These are phyloP conservation scores for Pogostemon cablin DNA, from an alignment of 257 asterid genomes.

Conservation along the genomic window DNA sequence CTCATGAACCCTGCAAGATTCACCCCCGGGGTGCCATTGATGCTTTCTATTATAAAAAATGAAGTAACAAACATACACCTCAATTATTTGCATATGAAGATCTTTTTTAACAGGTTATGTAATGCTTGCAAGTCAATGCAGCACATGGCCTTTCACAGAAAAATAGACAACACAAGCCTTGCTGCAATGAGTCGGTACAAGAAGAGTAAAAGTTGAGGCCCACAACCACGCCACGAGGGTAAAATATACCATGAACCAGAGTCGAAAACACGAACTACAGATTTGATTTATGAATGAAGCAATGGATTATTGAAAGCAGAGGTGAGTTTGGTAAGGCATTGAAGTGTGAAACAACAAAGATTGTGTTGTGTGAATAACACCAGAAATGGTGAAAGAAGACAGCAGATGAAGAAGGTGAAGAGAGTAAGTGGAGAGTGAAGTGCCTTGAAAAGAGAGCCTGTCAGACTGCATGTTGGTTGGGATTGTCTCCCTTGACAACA, in stretches of 20 bases:
- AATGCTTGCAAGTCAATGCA: conserved; percentile 19
- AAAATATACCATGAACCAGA: neutral
- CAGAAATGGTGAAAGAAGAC: conserved; percentile 29
- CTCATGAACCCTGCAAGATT: no score
- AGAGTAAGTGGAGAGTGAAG: conserved; percentile 17
- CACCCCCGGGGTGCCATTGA: no score
- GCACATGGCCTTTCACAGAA: conserved; percentile 26
- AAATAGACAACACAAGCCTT: neutral
- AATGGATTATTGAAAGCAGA: neutral
- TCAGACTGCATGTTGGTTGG: conserved; percentile 43
- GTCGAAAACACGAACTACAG: neutral
- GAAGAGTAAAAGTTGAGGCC: neutral
- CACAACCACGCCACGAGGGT: neutral
- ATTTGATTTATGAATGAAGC: neutral
- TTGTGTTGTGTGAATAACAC: conserved; percentile 1
- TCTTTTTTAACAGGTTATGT: conserved; percentile 11
- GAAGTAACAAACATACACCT: conserved; percentile 1
- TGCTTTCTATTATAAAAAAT: neutral
- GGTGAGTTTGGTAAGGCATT: conserved; percentile 25
- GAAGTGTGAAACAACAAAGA: conserved; percentile 32
- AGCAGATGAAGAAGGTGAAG: conserved; percentile 27
- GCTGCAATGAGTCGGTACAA: conserved; percentile 27
- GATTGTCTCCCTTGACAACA: conserved; percentile 35
- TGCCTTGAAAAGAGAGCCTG: conserved; percentile 29
- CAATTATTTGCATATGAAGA: conserved; percentile 32